Evolutionary conservation across 1,284 basidiomycete genomes (phyloP), one percentile per base, ranked within the genome.

Genomic region (Microbotryomycetes sp.): DNA sequence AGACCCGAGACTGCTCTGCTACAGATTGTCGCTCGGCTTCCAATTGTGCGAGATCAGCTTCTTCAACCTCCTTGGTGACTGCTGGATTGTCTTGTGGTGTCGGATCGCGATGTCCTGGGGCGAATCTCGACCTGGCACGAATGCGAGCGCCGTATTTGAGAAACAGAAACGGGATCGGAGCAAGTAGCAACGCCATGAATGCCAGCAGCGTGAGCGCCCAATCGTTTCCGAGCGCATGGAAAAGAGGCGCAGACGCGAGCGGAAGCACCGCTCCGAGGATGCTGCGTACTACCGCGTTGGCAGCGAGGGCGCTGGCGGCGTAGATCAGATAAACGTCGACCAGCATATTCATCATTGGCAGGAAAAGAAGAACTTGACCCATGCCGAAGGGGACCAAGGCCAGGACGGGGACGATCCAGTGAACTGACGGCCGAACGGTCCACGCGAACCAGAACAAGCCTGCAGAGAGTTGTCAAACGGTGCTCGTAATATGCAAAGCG

Each of bases 141-240:
- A 78, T 71, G 18, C 53, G 55, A 0, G 70, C 64, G 26, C 76
- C 78, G 63, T 75, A 78, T 45, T 66, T 66, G 70, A 76, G 78
- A 67, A 81, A 79, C 24, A 79, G 58, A 72, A 79, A 78, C 0
- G 81, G 80, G 56, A 80, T 73, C 5, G 85, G 85, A 64, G 79
- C 79, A 70, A 83, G 45, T 5, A 26, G n/a, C 53, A 83, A 72
- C 3, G 82, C 76, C 31, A 86, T 66, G 70, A 81, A 81, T 5
- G 80, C 85, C 68, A 87, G 83, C 13, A 87, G 76, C 52, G 80
- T 82, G 73, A 82, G 80, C 2, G 82, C 85, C 85, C 85, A 86
- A 62, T 82, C 76, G 52, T 84, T 81, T 9, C 85, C 85, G 16
- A 87, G 78, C 5, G 74, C 75, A 7, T 73, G 70, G 72, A 84